Conservation (phyloP, 176 grass and related monocot genomes). For the Oryza nivara region DNA sequence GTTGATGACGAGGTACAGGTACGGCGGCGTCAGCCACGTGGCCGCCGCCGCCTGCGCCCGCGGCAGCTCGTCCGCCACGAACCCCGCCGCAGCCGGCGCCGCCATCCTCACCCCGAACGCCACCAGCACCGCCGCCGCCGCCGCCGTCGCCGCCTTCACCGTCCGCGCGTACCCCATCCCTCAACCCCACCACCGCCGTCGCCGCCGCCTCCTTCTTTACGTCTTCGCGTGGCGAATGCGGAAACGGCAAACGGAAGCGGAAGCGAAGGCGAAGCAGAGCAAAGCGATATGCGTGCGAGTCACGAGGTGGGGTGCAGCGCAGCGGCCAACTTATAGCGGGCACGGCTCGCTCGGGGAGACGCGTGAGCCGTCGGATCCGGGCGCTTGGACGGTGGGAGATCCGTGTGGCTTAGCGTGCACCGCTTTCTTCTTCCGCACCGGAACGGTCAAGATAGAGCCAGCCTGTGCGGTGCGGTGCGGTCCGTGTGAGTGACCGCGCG, state of each 20-base stretch:
- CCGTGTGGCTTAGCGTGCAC: not conserved
- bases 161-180: slow-evolving; percentile 57
- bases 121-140: slow-evolving; percentile 37
- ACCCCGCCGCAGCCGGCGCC: slow-evolving; percentile 48
- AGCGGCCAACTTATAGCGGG: slow-evolving; percentile 44
- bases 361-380: not conserved
- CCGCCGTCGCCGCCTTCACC: slow-evolving; percentile 43
- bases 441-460: slow-evolving; percentile 11
- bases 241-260: not conserved
- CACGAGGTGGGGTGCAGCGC: not conserved
- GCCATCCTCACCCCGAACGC: slow-evolving; percentile 49
- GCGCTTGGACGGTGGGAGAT: not conserved
- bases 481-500: not conserved
- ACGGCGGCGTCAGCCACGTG: slow-evolving; percentile 82
- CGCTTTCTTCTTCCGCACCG: not conserved
- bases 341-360: not conserved
- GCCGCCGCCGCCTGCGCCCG: slow-evolving; percentile 46
- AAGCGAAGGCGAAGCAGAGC: not conserved
- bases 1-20: slow-evolving; percentile 92
- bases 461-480: not conserved
- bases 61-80: slow-evolving; percentile 63
- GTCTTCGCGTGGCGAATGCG: not conserved
- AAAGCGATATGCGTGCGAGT: not conserved
- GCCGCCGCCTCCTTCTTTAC: not conserved
- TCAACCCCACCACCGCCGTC: not conserved